A percentile compares a stretch with the other conserved stretches of the same genome.
Evolutionary conservation across 2,329 filamentous ascomycete genomes (phyloP).

Genomic region (Aspergillus thermomutatus): DNA sequence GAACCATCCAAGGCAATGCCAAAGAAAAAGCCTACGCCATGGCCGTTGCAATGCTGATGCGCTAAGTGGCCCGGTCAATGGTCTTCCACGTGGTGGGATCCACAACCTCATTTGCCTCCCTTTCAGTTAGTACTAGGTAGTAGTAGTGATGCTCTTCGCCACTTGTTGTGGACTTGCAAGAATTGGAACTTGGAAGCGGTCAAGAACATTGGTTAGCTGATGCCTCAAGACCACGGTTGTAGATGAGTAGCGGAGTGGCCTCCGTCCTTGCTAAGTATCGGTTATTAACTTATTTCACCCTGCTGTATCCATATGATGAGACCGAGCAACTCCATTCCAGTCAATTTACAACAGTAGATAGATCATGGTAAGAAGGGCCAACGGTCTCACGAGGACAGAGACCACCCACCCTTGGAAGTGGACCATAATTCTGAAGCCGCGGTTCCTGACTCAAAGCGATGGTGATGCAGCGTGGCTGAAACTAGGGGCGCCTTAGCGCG

Average conservation of each 20-base stretch:
- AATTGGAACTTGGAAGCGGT: neutral
- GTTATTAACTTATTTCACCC: neutral
- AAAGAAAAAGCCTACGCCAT: constrained; percentile 35
- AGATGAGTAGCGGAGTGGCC: no score
- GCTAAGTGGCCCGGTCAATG: neutral
- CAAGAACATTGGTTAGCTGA: neutral
- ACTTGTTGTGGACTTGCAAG: neutral
- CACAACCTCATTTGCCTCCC: neutral
- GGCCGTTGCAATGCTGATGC: constrained; percentile 28
- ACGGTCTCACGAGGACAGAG: neutral
- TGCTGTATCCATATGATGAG: neutral
- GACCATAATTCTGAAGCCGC: constrained; percentile 8
- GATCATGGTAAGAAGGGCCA: neutral
- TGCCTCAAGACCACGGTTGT: neutral
- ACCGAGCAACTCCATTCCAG: neutral
- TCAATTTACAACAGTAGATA: neutral
- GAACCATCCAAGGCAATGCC: constrained; percentile 25
- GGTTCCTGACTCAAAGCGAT: constrained; percentile 14
- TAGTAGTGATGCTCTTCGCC: constrained; percentile 1
- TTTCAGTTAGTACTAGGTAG: no score
- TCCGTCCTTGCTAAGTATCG: neutral
- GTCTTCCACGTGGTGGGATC: neutral
- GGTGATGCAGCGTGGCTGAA: constrained; percentile 17
- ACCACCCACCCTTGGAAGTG: neutral
- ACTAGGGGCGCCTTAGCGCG: constrained; percentile 9